Evolutionary conservation across 2,329 filamentous ascomycete species (phyloP).

Genomic region (Paraphaeosphaeria sporulosa): DNA sequence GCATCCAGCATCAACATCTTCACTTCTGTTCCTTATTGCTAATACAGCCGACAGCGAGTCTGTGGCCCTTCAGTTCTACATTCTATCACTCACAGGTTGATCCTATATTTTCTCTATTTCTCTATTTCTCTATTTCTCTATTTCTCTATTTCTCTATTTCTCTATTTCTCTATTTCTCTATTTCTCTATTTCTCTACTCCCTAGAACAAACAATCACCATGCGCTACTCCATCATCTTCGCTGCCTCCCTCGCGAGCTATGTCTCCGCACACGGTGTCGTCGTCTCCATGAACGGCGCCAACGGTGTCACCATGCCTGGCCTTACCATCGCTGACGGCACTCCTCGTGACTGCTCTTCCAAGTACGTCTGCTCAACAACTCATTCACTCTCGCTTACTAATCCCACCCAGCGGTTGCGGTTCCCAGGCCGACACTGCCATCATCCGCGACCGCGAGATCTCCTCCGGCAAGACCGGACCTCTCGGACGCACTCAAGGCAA

Average conservation of each 20-base stretch:
- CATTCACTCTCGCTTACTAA: conserved; percentile 21
- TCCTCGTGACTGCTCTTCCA: conserved; percentile 69
- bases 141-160: not conserved
- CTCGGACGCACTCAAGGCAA: conserved; percentile 70
- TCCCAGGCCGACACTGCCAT: conserved; percentile 73
- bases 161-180: not conserved
- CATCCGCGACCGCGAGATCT: conserved; percentile 68
- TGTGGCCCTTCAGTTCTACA: conserved; percentile 12
- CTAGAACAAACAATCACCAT: conserved; percentile 32
- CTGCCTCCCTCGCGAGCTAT: conserved; percentile 44
- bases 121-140: not conserved
- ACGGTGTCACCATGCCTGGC: conserved; percentile 69
- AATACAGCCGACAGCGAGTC: conserved; percentile 15
- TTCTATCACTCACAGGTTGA: conserved; percentile 9
- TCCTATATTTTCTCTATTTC: not conserved
- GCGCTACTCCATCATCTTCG: conserved; percentile 37
- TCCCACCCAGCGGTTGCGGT: conserved; percentile 58
- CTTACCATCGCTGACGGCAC: conserved; percentile 70
- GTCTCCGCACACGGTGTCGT: conserved; percentile 67
- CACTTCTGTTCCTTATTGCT: conserved; percentile 8
- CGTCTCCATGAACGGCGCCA: conserved; percentile 64
- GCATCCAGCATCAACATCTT: conserved; percentile 16
- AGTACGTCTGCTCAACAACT: conserved; percentile 25
- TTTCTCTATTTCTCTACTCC: not conserved
- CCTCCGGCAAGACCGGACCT: conserved; percentile 61